Evolutionary conservation across 2,329 filamentous ascomycete genomes (phyloP), one percentile per base, ranked within the genome.

Genomic region (Penicillium sp.): DNA sequence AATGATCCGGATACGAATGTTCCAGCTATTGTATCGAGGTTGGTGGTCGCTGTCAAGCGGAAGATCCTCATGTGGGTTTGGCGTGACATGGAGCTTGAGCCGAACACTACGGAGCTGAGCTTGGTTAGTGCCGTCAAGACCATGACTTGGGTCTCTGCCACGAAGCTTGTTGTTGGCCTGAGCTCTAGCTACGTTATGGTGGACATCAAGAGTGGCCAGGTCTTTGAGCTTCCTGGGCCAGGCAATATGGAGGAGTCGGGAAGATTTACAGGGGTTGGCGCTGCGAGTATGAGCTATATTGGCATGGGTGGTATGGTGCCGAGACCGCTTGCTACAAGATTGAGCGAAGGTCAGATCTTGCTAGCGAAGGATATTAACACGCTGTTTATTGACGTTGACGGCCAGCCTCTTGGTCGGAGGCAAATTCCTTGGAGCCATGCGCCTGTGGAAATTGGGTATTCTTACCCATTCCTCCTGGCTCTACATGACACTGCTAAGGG

Each of bases 281-380:
- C 86, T 49, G 88, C 87, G 7, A 89, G 90, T 44, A 96, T 97
- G 90, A 91, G 92, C 42, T 97, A 97, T 68, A 95, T 97, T 83
- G 93, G 93, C 1, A 86, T 97, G 68, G 91, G 90, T 45, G 89
- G 90, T 39, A 94, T 91, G 77, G 90, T 93, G 51, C 93, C 94
- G 1, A 95, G 90, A 66, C 95, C 94, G 6, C 80, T 99, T 63
- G 90, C 90, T 6, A 87, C 92, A 6, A 87, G 87, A 61, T 79
- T 99, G 12, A 83, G 85, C 2, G 89, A 95, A 58, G 89, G 89
- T 4, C 84, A 96, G 73, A 84, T 97, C 69, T 76, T 99, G 53
- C 80, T 99, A n/a, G 90, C 93, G n/a, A 96, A 95, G 71, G 94
- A 99, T 63, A 90, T 96, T 65, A 95, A 96, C 70, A 95, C 92